Base-by-base conservation (phyloP, 129 eudicot species). In the Centella asiatica region DNA sequence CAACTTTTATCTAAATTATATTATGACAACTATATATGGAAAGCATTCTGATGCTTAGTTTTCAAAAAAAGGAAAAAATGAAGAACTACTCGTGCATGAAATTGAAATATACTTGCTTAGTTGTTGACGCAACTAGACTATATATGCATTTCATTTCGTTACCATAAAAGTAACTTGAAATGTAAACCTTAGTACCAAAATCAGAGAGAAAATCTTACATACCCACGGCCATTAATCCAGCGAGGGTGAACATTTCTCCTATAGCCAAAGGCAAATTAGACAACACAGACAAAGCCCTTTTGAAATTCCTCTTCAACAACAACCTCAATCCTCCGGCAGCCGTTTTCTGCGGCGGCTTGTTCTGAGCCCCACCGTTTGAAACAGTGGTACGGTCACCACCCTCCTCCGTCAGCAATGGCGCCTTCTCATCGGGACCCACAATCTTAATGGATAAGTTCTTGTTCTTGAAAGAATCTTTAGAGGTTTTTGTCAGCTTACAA, bases 211-310 rank as follows among this genome's bases (percentile, higher is more conserved):
- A 62, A 10, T 37, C 22, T 33, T 14, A 65, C 69, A 31, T 83
- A 90, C 98, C 98, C 39, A 90, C 61, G 59, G 98, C 95, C 95
- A 90, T 90, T 36, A 87, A 75, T 50, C 72, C 90, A 77, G 95
- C 98, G 75, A 90, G 57, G 53, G 86, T 54, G 47, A 82, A 81
- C 95, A 87, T 92, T 69, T 87, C 96, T 19, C 80, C 90, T 58
- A 90, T 74, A 65, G 98, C 98, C 80, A 90, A 70, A 34, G 95
- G 94, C 94, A 90, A 84, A 78, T 90, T 84, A 32, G 95, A 80
- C 64, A 90, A 88, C 71, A 42, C 20, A 3, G 94, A 44, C 72
- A 92, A 64, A 28, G 52, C 79, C 81, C 60, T 87, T 66, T 62
- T 80, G 5, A 78, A 65, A 46, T 80, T 58, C 17, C 80, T 75